Conservation (phyloP, 2,329 filamentous ascomycete genomes). For the Ascochyta clinopodiicola region DNA sequence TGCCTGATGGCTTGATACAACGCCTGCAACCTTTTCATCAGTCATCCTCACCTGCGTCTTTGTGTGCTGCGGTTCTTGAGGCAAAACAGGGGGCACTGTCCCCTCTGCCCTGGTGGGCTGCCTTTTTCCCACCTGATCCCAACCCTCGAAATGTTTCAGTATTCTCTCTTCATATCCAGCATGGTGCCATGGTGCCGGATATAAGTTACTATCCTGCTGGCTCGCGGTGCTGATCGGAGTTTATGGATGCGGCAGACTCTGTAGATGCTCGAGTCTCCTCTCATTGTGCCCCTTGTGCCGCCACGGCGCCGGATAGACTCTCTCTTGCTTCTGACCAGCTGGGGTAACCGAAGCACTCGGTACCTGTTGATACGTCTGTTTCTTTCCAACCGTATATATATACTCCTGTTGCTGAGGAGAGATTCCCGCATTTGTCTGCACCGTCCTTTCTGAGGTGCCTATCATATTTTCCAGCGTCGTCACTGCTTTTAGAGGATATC, state of each 20-base stretch:
- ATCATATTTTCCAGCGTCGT: slow-evolving; percentile 43
- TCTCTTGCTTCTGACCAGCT: not conserved
- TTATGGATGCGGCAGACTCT: too few species aligned
- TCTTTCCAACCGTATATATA: not conserved
- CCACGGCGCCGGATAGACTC: not conserved
- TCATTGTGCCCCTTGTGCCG: not conserved
- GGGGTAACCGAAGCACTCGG: not conserved
- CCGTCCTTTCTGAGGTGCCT: slow-evolving; percentile 45
- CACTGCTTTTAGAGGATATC: not conserved
- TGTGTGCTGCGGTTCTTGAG: not conserved
- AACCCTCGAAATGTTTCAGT: not conserved
- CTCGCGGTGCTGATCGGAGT: too few species aligned
- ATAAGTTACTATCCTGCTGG: too few species aligned
- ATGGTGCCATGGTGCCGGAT: too few species aligned
- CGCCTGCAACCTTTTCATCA: slow-evolving; percentile 6
- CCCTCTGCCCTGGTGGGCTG: not conserved
- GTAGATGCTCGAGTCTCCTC: not conserved
- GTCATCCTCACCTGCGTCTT: not conserved
- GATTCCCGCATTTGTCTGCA: slow-evolving; percentile 36
- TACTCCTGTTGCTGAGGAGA: slow-evolving; percentile 28
- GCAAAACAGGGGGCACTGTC: not conserved
- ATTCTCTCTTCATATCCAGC: too few species aligned
- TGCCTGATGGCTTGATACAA: slow-evolving; percentile 12
- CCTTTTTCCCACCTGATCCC: not conserved
- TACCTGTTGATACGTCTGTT: not conserved